Conservation (phyloP, 805 yeast species). For the Cyberlindnera samutprakarnensis region DNA sequence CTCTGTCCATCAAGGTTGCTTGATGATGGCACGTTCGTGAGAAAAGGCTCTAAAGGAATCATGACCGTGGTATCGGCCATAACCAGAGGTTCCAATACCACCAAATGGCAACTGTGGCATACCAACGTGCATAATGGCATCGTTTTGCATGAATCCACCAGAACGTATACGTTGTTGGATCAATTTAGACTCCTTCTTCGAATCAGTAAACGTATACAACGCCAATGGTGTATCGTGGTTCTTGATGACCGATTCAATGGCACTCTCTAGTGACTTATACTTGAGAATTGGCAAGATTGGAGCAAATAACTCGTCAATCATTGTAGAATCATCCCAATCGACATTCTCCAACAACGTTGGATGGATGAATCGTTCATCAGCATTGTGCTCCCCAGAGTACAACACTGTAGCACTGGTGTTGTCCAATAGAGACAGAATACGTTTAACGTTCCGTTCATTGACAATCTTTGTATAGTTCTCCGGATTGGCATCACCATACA, state of each 20-base stretch:
- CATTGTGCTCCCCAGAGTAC: conserved; percentile 28
- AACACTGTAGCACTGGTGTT: conserved; percentile 38
- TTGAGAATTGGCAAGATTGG: conserved; percentile 74
- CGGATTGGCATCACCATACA: conserved; percentile 34
- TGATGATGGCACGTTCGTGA: conserved; percentile 61
- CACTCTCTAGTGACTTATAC: conserved; percentile 37
- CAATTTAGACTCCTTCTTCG: conserved; percentile 35
- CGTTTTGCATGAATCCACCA: conserved; percentile 45
- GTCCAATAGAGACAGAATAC: conserved; percentile 36
- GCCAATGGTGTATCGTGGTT: conserved; percentile 77
- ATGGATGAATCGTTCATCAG: conserved; percentile 41
- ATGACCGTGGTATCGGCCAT: conserved; percentile 76
- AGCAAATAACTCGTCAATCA: conserved; percentile 76
- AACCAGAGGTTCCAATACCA: conserved; percentile 81
- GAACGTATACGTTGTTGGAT: conserved; percentile 54
- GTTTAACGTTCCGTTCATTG: conserved; percentile 43
- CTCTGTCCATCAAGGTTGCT: conserved; percentile 63
- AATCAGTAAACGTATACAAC: conserved; percentile 56
- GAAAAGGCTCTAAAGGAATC: conserved; percentile 62
- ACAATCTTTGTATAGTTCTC: conserved; percentile 48
- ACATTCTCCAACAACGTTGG: conserved; percentile 68
- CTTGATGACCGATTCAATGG: conserved; percentile 34
- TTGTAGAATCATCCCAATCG: conserved; percentile 55
- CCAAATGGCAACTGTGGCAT: conserved; percentile 76
- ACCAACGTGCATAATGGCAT: conserved; percentile 64